Evolutionary conservation across 805 yeast genomes (phyloP).

Genomic region (Saccharomyces mikatae): DNA sequence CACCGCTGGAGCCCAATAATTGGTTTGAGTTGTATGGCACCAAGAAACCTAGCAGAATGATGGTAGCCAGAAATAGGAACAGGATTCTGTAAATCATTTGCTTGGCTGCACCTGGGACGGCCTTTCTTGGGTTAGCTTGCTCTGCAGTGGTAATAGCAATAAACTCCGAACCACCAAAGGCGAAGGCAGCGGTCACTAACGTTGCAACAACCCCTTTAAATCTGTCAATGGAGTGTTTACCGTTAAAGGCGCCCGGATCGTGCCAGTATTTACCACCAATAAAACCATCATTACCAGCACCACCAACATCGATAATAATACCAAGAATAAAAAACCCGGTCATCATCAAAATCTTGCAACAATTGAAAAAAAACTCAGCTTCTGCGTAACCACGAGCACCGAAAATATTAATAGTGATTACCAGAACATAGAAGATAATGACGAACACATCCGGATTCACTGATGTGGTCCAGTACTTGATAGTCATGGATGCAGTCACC

Average conservation of each 20-base stretch:
- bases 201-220: constrained; percentile 49
- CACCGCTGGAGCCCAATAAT: constrained; percentile 36
- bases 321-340: constrained; percentile 51
- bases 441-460: constrained; percentile 54
- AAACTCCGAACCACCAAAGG: constrained; percentile 56
- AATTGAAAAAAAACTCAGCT: constrained; percentile 57
- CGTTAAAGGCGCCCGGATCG: constrained; percentile 45
- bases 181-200: constrained; percentile 49
- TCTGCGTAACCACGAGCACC: constrained; percentile 56
- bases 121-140: constrained; percentile 45
- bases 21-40: constrained; percentile 44
- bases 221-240: constrained; percentile 32
- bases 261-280: constrained; percentile 46
- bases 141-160: constrained; percentile 54
- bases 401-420: constrained; percentile 40
- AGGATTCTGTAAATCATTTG: constrained; percentile 50
- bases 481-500: constrained; percentile 57
- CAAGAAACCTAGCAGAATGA: constrained; percentile 41
- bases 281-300: constrained; percentile 37
- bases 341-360: constrained; percentile 55
- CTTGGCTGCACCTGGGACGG: constrained; percentile 50
- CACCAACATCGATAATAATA: constrained; percentile 36
- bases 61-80: constrained; percentile 41
- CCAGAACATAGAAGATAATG: constrained; percentile 40
- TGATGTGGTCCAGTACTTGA: constrained; percentile 48